Evolutionary conservation across 169 alveolate genomes (phyloP), one percentile per base, ranked within the genome.

Genomic region (Eimeria zaria): DNA sequence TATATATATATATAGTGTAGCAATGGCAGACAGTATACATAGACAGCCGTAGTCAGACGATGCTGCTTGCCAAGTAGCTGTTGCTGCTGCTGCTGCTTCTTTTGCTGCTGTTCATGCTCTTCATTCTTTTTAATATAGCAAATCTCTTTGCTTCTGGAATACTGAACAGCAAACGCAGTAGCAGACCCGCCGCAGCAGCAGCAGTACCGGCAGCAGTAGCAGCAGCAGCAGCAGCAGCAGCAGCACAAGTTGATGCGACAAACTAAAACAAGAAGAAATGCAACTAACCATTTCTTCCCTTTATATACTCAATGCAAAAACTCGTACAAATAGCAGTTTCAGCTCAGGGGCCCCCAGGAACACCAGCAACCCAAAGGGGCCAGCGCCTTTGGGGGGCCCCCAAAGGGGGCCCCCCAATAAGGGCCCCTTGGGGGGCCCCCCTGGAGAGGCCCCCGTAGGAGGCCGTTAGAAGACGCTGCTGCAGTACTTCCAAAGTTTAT

Each of bases 11-110:
- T 51, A 51, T 51, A 51, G n/a, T n/a, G 74, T 41, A 58, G 55
- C 91, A 55, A 9, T 24, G 55, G 91, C 91, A 83, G 14, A 24
- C 81, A 36, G n/a, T n/a, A n/a, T n/a, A n/a, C 46, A 71, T 48
- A 2, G 3, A 18, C 81, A 14, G 81, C 81, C 1, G 81, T 11
- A 71, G 53, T 53, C 78, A 67, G 78, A 2, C 4, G 9, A 41
- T 69, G 80, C 80, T 11, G 46, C 80, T 30, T 5, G 48, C 6
- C 48, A 16, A 69, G 80, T 24, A n/a, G 80, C 83, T 73, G 12
- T 7, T 33, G 41, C 44, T 5, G 76, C 76, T 64, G 76, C 76
- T 30, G 76, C 76, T 64, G 76, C 76, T 64, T 11, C 74, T 62
- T 8, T 27, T 62, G 74, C 74, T 62, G 74, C 74, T 62, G 74